A percentile compares a stretch with the other conserved stretches of the same genome.
phyloP scores from a whole-genome alignment of 1,284 basidiomycete genomes.

The Amylostereum areolatum region DNA sequence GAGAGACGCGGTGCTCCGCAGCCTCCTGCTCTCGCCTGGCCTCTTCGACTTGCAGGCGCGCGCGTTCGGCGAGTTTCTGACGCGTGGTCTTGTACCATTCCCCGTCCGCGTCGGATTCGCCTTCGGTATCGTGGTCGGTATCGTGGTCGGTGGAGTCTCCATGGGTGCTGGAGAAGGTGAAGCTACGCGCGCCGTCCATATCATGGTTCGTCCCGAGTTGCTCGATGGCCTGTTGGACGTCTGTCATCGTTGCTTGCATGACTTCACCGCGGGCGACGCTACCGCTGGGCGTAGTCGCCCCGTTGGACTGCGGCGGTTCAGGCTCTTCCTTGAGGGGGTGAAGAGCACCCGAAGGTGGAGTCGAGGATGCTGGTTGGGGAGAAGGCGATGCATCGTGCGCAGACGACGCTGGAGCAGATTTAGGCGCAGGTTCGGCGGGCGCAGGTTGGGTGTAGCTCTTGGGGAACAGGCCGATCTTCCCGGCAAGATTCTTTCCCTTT shows the following conservation, averaged over 20 bases:
- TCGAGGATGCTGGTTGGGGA: not conserved
- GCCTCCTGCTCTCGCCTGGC: constrained; percentile 41
- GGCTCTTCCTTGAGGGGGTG: constrained; percentile 39
- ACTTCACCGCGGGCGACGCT: too few relatives aligned
- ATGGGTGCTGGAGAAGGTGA: constrained; percentile 67
- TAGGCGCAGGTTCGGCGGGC: constrained; percentile 24
- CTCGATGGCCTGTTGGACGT: constrained; percentile 83
- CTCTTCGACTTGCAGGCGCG: constrained; percentile 52
- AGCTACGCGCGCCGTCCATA: constrained; percentile 56
- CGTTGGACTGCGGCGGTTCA: constrained; percentile 27
- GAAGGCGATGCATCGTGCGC: not conserved
- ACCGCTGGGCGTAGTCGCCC: constrained; percentile 25
- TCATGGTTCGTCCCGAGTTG: constrained; percentile 54
- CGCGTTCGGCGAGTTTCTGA: constrained; percentile 69
- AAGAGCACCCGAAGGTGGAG: constrained; percentile 14
- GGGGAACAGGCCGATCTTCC: constrained; percentile 87
- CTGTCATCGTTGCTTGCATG: constrained; percentile 82
- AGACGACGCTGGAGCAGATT: too few relatives aligned
- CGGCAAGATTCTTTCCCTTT: constrained; percentile 81
- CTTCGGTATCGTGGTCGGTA: constrained; percentile 52
- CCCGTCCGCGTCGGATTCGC: constrained; percentile 34
- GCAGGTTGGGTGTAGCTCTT: constrained; percentile 79
- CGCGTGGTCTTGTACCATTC: constrained; percentile 64
- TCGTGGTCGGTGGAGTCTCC: constrained; percentile 51
- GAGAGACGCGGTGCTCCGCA: constrained; percentile 35